These are phyloP conservation scores for Monosporascus sp. DNA, from an alignment of 2,329 filamentous ascomycete genomes.

Conservation along the genomic window DNA sequence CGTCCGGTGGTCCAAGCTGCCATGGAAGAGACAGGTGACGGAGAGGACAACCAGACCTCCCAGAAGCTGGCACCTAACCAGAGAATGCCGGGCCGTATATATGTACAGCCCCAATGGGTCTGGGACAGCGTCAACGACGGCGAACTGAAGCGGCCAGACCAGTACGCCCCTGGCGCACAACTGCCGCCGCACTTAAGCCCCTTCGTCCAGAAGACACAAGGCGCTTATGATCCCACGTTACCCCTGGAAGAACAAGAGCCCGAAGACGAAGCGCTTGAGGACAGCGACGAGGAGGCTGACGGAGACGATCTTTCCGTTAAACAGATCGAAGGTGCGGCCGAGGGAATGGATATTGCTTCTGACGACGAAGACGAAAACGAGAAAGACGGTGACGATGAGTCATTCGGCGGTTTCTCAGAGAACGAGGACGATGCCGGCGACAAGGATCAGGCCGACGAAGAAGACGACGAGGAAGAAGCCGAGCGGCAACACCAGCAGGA, in stretches of 20 bases:
- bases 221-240: slow-evolving; percentile 85
- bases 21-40: slow-evolving; percentile 42
- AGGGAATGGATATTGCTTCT: slow-evolving; percentile 45
- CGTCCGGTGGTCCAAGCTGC: slow-evolving; percentile 67
- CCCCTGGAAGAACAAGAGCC: slow-evolving; percentile 82
- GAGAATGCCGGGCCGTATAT: slow-evolving; percentile 84
- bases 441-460: slow-evolving; percentile 30
- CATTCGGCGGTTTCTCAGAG: slow-evolving; percentile 47
- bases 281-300: slow-evolving; percentile 51
- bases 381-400: slow-evolving; percentile 36
- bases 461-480: slow-evolving; percentile 47
- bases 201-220: slow-evolving; percentile 82
- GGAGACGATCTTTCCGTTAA: slow-evolving; percentile 37
- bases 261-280: slow-evolving; percentile 74
- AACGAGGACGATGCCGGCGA: slow-evolving; percentile 38
- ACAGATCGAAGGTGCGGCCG: slow-evolving; percentile 36
- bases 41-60: slow-evolving; percentile 56
- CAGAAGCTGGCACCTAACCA: slow-evolving; percentile 57
- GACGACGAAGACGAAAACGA: slow-evolving; percentile 40
- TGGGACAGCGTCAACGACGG: slow-evolving; percentile 96
- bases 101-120: slow-evolving; percentile 96
- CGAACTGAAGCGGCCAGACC: slow-evolving; percentile 76
- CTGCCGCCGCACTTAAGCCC: slow-evolving; percentile 93
- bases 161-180: slow-evolving; percentile 84
- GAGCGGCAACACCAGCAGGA: slow-evolving; percentile 76